Evolutionary conservation across 139 green algal genomes (phyloP), one percentile per base, ranked within the genome.

Genomic region (Chlorella sp.): DNA sequence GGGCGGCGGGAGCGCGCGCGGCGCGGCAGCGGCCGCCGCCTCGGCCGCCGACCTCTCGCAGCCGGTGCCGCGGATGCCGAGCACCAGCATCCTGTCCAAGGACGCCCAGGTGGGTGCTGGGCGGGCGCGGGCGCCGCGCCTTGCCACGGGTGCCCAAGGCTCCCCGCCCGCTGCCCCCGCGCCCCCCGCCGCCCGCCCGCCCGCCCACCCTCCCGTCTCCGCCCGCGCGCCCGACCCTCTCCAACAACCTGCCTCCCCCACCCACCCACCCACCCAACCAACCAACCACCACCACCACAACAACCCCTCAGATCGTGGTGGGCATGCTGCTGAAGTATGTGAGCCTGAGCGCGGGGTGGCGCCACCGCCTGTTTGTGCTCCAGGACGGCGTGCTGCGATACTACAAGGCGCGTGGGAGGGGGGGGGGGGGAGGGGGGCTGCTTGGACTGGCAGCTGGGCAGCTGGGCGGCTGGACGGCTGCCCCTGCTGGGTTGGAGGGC

Each of bases 281-380:
- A n/a, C n/a, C n/a, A n/a, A n/a, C n/a, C n/a, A n/a, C n/a, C n/a
- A n/a, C n/a, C n/a, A n/a, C n/a, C n/a, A n/a, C n/a, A n/a, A n/a
- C n/a, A n/a, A n/a, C n/a, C n/a, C n/a, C n/a, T 19, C 77, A 91
- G 80, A 81, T 89, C 15, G 77, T 91, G 27, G 81, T 82, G 19
- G 91, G 91, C 23, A 83, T 96, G 21, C 78, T 96, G 27, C 40
- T 90, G 41, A 96, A 96, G 71, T 95, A 89, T 42, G 88, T 95
- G 5, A 93, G 93, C 76, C 64, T 94, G 3, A 83, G 78, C 2
- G 79, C 88, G 23, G 89, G 90, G 5, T 96, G 88, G 88, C 72
- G 83, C 45, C 86, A 87, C n/a, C 79, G 91, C n/a, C 81, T 91
- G 25, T 95, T 95, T 74, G 88, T 96, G 8, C 76, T 95, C 19